Base-by-base conservation (phyloP, 2,329 filamentous ascomycete genomes). In the Penicillium italicum region DNA sequence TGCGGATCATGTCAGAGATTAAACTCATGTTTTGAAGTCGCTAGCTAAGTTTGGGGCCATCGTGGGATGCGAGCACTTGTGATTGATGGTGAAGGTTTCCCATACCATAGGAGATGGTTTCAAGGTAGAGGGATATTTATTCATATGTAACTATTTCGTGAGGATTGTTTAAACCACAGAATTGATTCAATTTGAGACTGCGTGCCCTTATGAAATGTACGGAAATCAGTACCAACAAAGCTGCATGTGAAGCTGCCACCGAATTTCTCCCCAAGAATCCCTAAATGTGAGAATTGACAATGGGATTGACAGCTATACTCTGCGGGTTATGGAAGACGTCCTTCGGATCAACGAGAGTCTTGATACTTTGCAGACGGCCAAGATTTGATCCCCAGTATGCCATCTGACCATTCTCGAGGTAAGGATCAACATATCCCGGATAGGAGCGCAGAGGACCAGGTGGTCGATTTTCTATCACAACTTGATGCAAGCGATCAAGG, bases 371-470 rank as follows among this genome's bases (percentile, higher is more conserved):
- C 46, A 86, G 70, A 9, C 57, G 62, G 0, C 74, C 68, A 36
- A 85, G 68, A 58, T 85, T 84, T 0, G 73, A 62, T 0, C 79
- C 79, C 82, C 82, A 86, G 64, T 86, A 86, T 9, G 77, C 74
- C 50, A 72, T 61, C 62, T 83, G 80, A 9, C 77, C 75, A 52
- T 74, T 60, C 3, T 60, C 61, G 33, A 86, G 65, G 5, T 68
- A 68, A 1, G 78, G 78, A 64, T 87, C 84, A 2, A 88, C 80
- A 60, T 87, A 88, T 2, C 85, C 85, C 0, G 85, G 79, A 67
- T 88, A 88, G 0, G 82, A 80, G 11, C 80, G 80, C 43, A 77
- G 69, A 26, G 50, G 53, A 0, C 73, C 73, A 3, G 72, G 67
- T 1, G 73, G 67, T 11, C 75, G 72, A 5, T 74, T 49, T 4